phyloP scores from a whole-genome alignment of 129 eudicot genomes.

The Sambucus nigra region DNA sequence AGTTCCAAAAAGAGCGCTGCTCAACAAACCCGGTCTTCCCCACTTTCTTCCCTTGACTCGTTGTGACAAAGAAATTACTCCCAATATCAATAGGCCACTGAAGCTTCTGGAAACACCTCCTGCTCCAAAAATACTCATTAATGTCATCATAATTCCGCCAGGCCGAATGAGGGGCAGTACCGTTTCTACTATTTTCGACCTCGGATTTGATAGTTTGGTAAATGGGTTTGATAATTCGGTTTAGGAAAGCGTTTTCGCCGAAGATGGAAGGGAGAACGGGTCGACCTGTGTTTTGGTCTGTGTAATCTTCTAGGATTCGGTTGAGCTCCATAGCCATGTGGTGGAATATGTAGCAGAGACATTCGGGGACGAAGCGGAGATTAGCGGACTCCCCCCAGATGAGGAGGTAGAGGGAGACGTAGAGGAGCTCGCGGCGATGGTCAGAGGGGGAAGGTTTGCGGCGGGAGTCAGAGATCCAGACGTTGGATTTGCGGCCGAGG shows the following conservation, averaged over 20 bases:
- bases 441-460: slow-evolving; percentile 36
- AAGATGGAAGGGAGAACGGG: slow-evolving; percentile 51
- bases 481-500: slow-evolving; percentile 44
- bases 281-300: slow-evolving; percentile 78
- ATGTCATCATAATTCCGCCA: slow-evolving; percentile 92
- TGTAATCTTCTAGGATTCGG: slow-evolving; percentile 57
- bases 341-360: slow-evolving; percentile 64
- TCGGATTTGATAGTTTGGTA: slow-evolving; percentile 52
- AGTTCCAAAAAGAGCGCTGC: slow-evolving; percentile 73
- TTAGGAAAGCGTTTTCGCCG: slow-evolving; percentile 58
- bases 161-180: slow-evolving; percentile 65
- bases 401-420: slow-evolving; percentile 48
- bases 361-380: slow-evolving; percentile 65
- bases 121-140: slow-evolving; percentile 86
- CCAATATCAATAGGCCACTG: slow-evolving; percentile 74
- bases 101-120: slow-evolving; percentile 72
- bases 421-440: slow-evolving; percentile 58
- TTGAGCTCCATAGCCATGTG: slow-evolving; percentile 78
- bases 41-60: slow-evolving; percentile 36
- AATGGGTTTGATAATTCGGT: slow-evolving; percentile 50
- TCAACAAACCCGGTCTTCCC: slow-evolving; percentile 97
- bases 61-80: slow-evolving; percentile 51
- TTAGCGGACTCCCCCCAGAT: slow-evolving; percentile 96
- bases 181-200: slow-evolving; percentile 58
- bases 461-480: slow-evolving; percentile 54